Evolutionary conservation across 2,329 filamentous ascomycete genomes (phyloP), one percentile per base, ranked within the genome.

Genomic region (Dactylonectria macrodidyma): DNA sequence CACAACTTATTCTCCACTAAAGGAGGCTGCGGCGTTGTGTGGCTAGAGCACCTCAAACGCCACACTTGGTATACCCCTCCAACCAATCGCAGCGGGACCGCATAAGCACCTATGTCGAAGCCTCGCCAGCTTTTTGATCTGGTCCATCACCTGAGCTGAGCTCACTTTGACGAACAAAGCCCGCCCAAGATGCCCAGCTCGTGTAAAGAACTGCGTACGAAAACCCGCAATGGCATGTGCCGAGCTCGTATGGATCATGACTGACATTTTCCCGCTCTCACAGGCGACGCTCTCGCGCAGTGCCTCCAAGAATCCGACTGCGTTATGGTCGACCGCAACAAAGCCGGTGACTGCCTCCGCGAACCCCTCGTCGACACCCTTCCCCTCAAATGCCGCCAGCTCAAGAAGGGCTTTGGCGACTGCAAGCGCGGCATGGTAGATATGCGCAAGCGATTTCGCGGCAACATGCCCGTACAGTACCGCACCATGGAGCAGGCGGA

Each of bases 301-400:
- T 99, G 96, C 84, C 94, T 99, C 73, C 95, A 98, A 81, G 91
- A 97, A 82, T 97, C 94, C 77, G 95, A 98, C 82, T 99, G 96
- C 83, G 93, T 99, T 77, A 95, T 98, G 91, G 88, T 97, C 66
- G 88, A 98, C 69, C 94, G 95, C 66, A 91, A 98, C 85, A 89
- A 88, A 9, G 94, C 96, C 24, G 87, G 92, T 80, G 95, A 98
- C 78, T 99, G 96, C 82, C 90, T 99, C 52, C 92, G 93, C 56
- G 87, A 91, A 19, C 95, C 95, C 3, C 90, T 97, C 70, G 86
- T 90, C 80, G 91, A 96, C 71, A 92, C 91, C 7, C 90, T 99
- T 14, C 95, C 96, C 22, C 91, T 89, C 26, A 91, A 92, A 82
- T 99, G 96, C 84, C 94, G 95, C 80, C 95, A 98, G 82, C 88